These are phyloP conservation scores for Basidioascus undulatus DNA, from an alignment of 768 basidiomycete species.

Conservation along the genomic window DNA sequence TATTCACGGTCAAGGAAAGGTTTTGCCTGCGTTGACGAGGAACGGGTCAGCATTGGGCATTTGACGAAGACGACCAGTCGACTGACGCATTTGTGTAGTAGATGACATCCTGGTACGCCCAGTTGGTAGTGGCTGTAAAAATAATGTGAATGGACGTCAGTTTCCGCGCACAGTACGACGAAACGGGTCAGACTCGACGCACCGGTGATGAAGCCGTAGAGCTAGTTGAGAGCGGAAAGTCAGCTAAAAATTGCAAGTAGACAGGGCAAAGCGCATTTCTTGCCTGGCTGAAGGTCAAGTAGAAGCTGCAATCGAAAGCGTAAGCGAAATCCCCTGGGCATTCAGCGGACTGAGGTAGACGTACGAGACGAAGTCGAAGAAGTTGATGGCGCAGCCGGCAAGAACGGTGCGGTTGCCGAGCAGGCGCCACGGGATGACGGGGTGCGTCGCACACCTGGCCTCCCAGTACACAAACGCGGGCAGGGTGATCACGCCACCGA, in stretches of 20 bases:
- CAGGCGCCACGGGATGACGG: constrained; percentile 36
- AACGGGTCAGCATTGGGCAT: too few relatives aligned
- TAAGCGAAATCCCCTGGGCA: neutral
- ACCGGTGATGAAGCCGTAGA: constrained; percentile 45
- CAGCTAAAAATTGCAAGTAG: constrained; percentile 28
- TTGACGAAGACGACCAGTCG: too few relatives aligned
- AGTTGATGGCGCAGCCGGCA: constrained; percentile 35
- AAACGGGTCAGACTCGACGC: too few relatives aligned
- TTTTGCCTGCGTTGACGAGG: too few relatives aligned
- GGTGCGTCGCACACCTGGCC: constrained; percentile 26
- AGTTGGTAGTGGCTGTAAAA: too few relatives aligned
- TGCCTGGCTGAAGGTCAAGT: neutral
- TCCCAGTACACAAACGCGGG: constrained; percentile 27
- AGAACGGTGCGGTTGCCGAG: constrained; percentile 32
- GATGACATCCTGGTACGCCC: too few relatives aligned
- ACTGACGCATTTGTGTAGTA: too few relatives aligned
- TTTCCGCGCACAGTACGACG: too few relatives aligned
- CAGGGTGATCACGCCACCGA: constrained; percentile 25
- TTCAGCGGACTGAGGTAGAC: too few relatives aligned
- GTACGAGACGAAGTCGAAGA: constrained; percentile 38
- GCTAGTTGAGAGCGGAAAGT: constrained; percentile 39
- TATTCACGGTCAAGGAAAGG: too few relatives aligned
- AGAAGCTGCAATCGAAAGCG: constrained; percentile 32
- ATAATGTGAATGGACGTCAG: too few relatives aligned
- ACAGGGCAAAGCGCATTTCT: neutral